A percentile compares a stretch with the other conserved stretches of the same genome.
These are phyloP conservation scores for Pyrenophora tritici-repentis DNA, from an alignment of 2,329 filamentous ascomycete species.

Conservation along the genomic window DNA sequence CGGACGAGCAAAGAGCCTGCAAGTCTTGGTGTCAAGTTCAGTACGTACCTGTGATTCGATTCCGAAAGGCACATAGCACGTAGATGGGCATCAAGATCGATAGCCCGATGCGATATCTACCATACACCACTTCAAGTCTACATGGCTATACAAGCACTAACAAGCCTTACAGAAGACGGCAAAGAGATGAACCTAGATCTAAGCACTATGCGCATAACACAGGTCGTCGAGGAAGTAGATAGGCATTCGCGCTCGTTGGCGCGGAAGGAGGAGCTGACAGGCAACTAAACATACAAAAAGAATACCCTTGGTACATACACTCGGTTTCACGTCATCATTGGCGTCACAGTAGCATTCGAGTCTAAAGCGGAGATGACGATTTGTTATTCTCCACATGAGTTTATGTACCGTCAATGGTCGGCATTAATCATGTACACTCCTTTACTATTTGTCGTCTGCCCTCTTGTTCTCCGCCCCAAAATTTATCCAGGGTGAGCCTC, in stretches of 20 bases:
- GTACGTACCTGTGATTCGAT: slow-evolving; percentile 55
- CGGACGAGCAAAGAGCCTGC: slow-evolving; percentile 70
- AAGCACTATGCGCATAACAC: slow-evolving; percentile 80
- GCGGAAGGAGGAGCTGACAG: slow-evolving; percentile 78
- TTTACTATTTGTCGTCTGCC: slow-evolving; percentile 1
- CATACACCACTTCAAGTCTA: too few species aligned
- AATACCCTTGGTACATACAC: slow-evolving; percentile 5
- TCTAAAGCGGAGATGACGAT: slow-evolving; percentile 4
- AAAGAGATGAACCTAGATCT: slow-evolving; percentile 85
- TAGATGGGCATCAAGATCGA: too few species aligned
- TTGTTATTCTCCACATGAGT: slow-evolving; percentile 24
- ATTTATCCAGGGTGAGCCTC: not conserved
- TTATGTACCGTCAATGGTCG: slow-evolving; percentile 21
- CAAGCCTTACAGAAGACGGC: slow-evolving; percentile 72
- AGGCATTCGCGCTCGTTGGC: slow-evolving; percentile 82
- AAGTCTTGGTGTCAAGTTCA: slow-evolving; percentile 80
- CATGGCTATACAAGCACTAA: slow-evolving; percentile 17
- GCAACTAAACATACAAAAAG: slow-evolving; percentile 33
- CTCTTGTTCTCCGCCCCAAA: not conserved
- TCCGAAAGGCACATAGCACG: too few species aligned
- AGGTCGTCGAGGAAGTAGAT: slow-evolving; percentile 86
- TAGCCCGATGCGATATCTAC: too few species aligned
- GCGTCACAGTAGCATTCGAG: slow-evolving; percentile 32
- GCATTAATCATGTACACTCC: slow-evolving; percentile 17
- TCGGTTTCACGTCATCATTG: slow-evolving; percentile 25